Evolutionary conservation across 2,329 filamentous ascomycete species (phyloP), one percentile per base, ranked within the genome.

Genomic region (Ascomycota sp.): DNA sequence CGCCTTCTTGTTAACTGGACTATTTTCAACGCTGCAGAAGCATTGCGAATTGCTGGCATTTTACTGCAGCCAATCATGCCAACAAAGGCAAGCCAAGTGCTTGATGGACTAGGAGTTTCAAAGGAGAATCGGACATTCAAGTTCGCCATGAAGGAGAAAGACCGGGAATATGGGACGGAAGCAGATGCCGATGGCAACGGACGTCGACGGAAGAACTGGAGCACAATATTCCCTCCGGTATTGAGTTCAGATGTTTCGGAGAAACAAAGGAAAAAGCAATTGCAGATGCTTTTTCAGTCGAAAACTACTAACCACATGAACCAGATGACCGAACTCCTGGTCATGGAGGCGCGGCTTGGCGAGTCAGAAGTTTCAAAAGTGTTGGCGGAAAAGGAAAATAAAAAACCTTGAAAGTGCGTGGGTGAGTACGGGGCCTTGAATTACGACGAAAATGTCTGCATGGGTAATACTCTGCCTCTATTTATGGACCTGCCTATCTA

Each of bases 31-130:
- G 60, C 63, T 26, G 67, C 74, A 7, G 89, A 98, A 52, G 67
- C 76, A 4, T 48, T 94, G 28, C 75, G 89, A 23, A 69, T 94
- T 17, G 59, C 63, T 1, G 81, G 75, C 10, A 93, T 98, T 40
- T 58, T 95, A 28, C 57, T 98, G 27, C 85, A 93, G 50, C 83
- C 89, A 1, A 80, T 85, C 44, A 92, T 98, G 65, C 89, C 89
- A 0, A 61, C 57, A 25, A 92, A 91, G 50, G 67, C 81, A 28
- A 52, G 54, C 8, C 56, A 69, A 38, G 52, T 94, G 21, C 64
- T 98, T 1, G 76, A 93, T 46, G 65, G 75, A 43, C 57, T 98
- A 7, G 75, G 78, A 1, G 83, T 98, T 4, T 53, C 58, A 3
- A 47, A 57, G 7, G 59, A 65, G 8, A 66, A 65, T 30, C 64